Base-by-base conservation (phyloP, 768 basidiomycete genomes). In the Termitomyces sp. region DNA sequence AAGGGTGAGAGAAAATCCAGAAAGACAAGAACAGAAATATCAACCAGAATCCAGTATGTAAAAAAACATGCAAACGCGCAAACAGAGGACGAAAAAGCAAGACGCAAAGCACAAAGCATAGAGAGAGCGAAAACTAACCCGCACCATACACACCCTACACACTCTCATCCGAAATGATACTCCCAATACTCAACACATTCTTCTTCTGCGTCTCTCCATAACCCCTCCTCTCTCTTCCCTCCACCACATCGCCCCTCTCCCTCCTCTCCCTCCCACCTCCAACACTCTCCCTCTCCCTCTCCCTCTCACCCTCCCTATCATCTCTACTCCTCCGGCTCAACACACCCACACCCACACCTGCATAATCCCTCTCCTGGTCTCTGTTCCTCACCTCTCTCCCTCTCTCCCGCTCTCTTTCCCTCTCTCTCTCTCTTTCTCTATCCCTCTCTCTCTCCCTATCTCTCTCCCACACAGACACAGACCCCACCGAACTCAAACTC, bases 161-260 rank as follows among this genome's bases (percentile, higher is more conserved):
- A 33, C 47, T 48, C 49, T 57, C 54, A 37, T 62, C 57, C 7
- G 83, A 85, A 54, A 87, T 86, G 55, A 87, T 87, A 63, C 82
- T 86, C 54, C 83, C 84, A 60, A 87, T 87, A 62, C 84, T 86
- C 71, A 87, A 64, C 54, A 78, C 79, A 62, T 85, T 87, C 71
- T 83, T 87, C 77, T 85, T 87, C 40, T 76, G 72, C 53, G 48
- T 43, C 64, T 62, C 41, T 55, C 56, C 43, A 53, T 30, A 46
- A 60, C 58, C 44, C 57, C 49, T 23, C 53, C 55, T 43, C 50
- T 38, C 65, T 8, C 41, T 43, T 26, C 28, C 30, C 44, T n/a
- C 35, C 14, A 5, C 15, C 5, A 37, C 5, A 37, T 38, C 37
- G 5, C 21, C 53, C 69, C 81, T 54, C 30, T 55, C 62, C 35